Conservation (phyloP, 202 grass and related monocot species). For the Brachypodium distachyon region DNA sequence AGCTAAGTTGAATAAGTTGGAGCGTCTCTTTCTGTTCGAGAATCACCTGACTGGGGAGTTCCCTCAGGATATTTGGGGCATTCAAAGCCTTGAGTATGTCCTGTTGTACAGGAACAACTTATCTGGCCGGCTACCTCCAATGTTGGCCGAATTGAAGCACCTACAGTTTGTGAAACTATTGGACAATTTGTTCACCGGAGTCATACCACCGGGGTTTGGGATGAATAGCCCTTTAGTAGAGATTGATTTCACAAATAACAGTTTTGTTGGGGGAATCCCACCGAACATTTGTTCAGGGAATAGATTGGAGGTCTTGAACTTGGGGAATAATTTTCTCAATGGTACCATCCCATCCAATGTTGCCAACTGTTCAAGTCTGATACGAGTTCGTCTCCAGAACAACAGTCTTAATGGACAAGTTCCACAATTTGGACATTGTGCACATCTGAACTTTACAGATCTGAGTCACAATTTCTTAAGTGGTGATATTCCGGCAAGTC, state of each 20-base stretch:
- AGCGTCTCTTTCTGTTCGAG: slow-evolving; percentile 15
- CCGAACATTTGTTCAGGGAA: slow-evolving; percentile 36
- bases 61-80: slow-evolving; percentile 45
- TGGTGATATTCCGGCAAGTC: slow-evolving; percentile 29
- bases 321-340: slow-evolving; percentile 44
- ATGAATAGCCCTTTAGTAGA: slow-evolving; percentile 26
- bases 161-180: slow-evolving; percentile 30
- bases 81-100: slow-evolving; percentile 24
- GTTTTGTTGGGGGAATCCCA: slow-evolving; percentile 45
- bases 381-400: slow-evolving; percentile 28
- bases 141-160: slow-evolving; percentile 28
- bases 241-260: slow-evolving; percentile 46
- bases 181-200: slow-evolving; percentile 36
- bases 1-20: slow-evolving; percentile 24
- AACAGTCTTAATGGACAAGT: slow-evolving; percentile 33
- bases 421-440: slow-evolving; percentile 17
- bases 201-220: slow-evolving; percentile 44
- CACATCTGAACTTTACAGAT: slow-evolving; percentile 27
- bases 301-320: slow-evolving; percentile 20
- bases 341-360: slow-evolving; percentile 36
- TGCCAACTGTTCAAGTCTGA: slow-evolving; percentile 28
- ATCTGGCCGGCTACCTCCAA: slow-evolving; percentile 25
- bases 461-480: slow-evolving; percentile 32
- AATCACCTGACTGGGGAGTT: slow-evolving; percentile 44
- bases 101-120: slow-evolving; percentile 29